Percentiles rank a stretch among this genome's conserved stretches.
Conservation (phyloP, 768 basidiomycete genomes). For the Holtermanniella nyarrowii region DNA sequence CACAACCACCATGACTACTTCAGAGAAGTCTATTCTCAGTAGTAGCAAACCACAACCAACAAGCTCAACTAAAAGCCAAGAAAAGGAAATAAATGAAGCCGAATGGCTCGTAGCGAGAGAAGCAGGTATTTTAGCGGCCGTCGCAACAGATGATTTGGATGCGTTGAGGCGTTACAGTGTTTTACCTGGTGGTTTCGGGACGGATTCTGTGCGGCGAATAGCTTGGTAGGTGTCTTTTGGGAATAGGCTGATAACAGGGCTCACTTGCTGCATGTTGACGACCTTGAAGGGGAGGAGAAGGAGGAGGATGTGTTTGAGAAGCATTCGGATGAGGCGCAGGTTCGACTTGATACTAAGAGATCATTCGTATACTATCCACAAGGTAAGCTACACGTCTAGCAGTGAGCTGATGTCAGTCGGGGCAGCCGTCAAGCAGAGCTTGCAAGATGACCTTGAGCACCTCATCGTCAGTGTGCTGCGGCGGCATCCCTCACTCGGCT, state of each 20-base stretch:
- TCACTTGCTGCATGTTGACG: constrained; percentile 9
- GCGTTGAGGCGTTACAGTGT: constrained; percentile 27
- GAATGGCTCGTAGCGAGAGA: not conserved
- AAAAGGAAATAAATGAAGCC: not conserved
- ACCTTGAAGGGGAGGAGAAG: not conserved
- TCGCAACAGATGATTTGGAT: constrained; percentile 19
- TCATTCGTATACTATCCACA: constrained; percentile 88
- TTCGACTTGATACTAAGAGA: constrained; percentile 76
- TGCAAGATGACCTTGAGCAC: constrained; percentile 58
- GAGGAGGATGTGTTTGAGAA: not conserved
- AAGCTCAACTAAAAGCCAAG: not conserved
- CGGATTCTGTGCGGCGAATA: constrained; percentile 24
- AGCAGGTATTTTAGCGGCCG: constrained; percentile 8
- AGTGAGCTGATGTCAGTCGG: not conserved
- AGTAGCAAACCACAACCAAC: too few relatives aligned
- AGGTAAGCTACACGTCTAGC: constrained; percentile 48
- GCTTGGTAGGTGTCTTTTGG: constrained; percentile 33
- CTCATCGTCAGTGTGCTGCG: constrained; percentile 69
- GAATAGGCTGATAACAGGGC: not conserved
- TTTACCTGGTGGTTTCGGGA: constrained; percentile 38
- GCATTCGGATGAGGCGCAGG: constrained; percentile 65
- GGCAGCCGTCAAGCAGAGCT: constrained; percentile 41
- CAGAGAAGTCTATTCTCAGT: too few relatives aligned
- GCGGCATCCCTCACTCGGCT: constrained; percentile 59
- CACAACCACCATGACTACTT: too few relatives aligned